Conservation (phyloP, 2,329 filamentous ascomycete genomes). For the Hawksworthiomyces lignivorus region DNA sequence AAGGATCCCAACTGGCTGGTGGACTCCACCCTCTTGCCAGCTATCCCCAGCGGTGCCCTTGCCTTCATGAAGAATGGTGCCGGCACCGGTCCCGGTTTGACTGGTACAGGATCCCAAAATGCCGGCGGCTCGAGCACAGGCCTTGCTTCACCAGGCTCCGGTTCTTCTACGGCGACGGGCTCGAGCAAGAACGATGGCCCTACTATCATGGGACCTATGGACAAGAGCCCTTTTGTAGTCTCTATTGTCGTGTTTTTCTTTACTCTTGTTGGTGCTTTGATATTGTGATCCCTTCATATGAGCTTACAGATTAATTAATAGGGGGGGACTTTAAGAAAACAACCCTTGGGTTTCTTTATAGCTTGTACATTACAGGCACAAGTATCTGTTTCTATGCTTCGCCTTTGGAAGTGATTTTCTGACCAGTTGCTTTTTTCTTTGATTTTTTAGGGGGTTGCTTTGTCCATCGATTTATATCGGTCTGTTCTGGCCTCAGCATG, state of each 20-base stretch:
- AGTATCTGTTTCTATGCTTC: no score
- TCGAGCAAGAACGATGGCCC: conserved; percentile 23
- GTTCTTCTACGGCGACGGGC: conserved; percentile 27
- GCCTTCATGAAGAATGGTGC: conserved; percentile 48
- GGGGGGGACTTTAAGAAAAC: no score
- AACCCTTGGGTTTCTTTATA: no score
- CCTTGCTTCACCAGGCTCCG: conserved; percentile 31
- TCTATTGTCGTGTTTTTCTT: conserved; percentile 27
- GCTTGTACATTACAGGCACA: no score
- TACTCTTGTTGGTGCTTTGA: conserved; percentile 31
- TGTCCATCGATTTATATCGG: no score
- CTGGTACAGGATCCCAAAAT: conserved; percentile 46
- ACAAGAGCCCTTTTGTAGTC: conserved; percentile 29
- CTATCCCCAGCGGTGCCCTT: conserved; percentile 41
- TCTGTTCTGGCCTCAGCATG: no score
- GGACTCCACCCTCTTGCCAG: conserved; percentile 40
- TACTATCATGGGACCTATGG: conserved; percentile 24
- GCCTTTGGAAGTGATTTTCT: no score
- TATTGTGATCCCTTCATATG: no score
- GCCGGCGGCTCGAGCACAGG: conserved; percentile 39
- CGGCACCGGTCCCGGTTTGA: conserved; percentile 45
- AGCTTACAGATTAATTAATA: no score
- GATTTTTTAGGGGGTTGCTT: no score
- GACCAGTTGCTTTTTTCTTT: no score
- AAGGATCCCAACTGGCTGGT: conserved; percentile 43